These are phyloP conservation scores for Nemania sp. DNA, from an alignment of 2,329 filamentous ascomycete species.

Conservation along the genomic window DNA sequence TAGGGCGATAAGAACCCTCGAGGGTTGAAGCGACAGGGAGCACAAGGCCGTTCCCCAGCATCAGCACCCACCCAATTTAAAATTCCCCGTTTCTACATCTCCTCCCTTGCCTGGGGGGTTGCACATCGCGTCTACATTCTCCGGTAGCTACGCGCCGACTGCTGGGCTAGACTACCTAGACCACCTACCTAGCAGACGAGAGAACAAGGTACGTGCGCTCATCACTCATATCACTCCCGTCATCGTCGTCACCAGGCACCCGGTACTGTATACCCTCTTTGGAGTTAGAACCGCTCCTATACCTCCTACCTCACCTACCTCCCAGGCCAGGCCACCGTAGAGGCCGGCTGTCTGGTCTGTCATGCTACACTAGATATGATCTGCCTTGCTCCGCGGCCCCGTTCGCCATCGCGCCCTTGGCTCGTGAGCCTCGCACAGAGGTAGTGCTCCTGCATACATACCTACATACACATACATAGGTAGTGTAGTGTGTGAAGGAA, in stretches of 20 bases:
- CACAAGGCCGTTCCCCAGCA: constrained; percentile 24
- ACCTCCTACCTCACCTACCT: no score
- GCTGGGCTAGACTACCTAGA: constrained; percentile 1
- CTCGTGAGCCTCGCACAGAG: constrained; percentile 7
- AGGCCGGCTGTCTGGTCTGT: constrained; percentile 12
- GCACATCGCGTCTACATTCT: constrained; percentile 24
- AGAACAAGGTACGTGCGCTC: constrained; percentile 32
- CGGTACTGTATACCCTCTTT: constrained; percentile 26
- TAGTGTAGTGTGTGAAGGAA: constrained; percentile 5
- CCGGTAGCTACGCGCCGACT: constrained; percentile 23
- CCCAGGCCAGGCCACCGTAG: neutral
- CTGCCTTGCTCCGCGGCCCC: constrained; percentile 18
- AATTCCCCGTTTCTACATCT: constrained; percentile 42
- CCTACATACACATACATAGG: neutral
- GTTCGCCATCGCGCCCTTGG: constrained; percentile 12
- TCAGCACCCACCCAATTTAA: constrained; percentile 46
- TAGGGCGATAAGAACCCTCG: constrained; percentile 18
- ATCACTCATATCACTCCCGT: constrained; percentile 7
- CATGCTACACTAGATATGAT: constrained; percentile 7
- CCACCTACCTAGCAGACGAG: neutral
- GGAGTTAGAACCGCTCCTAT: constrained; percentile 9
- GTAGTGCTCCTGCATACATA: no score
- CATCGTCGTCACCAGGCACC: constrained; percentile 19
- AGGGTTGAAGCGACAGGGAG: constrained; percentile 33
- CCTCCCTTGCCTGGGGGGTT: constrained; percentile 12